Evolutionary conservation across 225 moss, liverwort and hornwort genomes (phyloP).

Genomic region (Marchantia polymorpha): DNA sequence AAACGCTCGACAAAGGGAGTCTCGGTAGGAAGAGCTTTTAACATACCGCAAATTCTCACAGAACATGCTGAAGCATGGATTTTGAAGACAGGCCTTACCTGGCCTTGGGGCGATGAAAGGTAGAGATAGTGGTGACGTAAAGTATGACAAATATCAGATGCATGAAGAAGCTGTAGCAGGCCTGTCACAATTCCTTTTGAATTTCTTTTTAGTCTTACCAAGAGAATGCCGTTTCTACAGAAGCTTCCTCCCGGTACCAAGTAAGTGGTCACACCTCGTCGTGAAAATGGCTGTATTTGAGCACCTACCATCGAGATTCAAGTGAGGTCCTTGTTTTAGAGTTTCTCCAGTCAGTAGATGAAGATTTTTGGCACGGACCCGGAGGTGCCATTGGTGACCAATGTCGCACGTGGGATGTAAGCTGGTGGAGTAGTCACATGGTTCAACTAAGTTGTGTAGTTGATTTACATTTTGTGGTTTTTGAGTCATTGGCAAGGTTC

Average conservation of each 20-base stretch:
- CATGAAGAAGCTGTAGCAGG: slow-evolving; percentile 29
- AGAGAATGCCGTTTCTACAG: slow-evolving; percentile 31
- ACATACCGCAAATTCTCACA: neutral
- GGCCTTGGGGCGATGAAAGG: slow-evolving; percentile 24
- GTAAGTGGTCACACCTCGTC: slow-evolving; percentile 21
- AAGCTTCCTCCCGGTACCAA: slow-evolving; percentile 27
- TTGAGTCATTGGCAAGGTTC: slow-evolving; percentile 31
- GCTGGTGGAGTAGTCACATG: slow-evolving; percentile 32
- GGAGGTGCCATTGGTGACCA: slow-evolving; percentile 31
- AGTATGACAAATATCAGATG: slow-evolving; percentile 22
- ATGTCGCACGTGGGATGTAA: slow-evolving; percentile 39
- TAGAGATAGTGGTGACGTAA: slow-evolving; percentile 21
- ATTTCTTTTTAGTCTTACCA: slow-evolving; percentile 32
- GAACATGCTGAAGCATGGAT: slow-evolving; percentile 35
- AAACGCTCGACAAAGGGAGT: slow-evolving; percentile 5
- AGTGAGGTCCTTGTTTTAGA: slow-evolving; percentile 24
- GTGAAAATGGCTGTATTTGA: slow-evolving; percentile 23
- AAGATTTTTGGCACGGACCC: slow-evolving; percentile 31
- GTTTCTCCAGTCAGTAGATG: slow-evolving; percentile 29
- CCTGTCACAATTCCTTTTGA: slow-evolving; percentile 27
- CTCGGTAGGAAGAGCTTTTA: neutral
- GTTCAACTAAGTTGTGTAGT: slow-evolving; percentile 42
- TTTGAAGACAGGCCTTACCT: slow-evolving; percentile 20
- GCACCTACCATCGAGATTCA: slow-evolving; percentile 31
- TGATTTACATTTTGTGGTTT: slow-evolving; percentile 33